These are phyloP conservation scores for Entamoeba invadens DNA, from an alignment of 208 protist species.

Conservation along the genomic window DNA sequence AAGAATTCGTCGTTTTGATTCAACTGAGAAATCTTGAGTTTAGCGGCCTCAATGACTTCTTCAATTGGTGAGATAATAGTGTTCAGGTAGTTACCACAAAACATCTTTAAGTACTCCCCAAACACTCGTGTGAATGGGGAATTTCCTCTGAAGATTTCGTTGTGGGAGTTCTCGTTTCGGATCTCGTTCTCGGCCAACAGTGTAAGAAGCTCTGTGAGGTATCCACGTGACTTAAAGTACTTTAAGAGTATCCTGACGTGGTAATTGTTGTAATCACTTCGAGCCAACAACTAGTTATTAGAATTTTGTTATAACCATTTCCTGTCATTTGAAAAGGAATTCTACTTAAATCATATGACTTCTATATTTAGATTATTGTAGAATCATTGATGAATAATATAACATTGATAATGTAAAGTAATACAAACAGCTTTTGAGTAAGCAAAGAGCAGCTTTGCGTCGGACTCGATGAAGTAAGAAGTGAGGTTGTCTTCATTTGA, in stretches of 20 bases:
- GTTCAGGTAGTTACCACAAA: not conserved
- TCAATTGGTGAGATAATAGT: not conserved
- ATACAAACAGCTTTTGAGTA: not conserved
- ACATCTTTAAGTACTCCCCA: not conserved
- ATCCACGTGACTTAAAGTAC: not conserved
- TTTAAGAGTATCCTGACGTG: not conserved
- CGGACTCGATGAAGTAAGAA: not conserved
- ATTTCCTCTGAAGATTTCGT: not conserved
- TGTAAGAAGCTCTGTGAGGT: not conserved
- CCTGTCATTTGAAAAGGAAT: not conserved
- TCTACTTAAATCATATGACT: no score
- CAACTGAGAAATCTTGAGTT: not conserved
- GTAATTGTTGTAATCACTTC: not conserved
- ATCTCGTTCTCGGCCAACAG: not conserved
- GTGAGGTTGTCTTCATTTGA: not conserved
- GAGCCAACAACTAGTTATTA: not conserved
- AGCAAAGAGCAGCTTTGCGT: not conserved
- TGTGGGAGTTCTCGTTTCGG: not conserved
- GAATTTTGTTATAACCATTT: not conserved
- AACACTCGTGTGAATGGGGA: not conserved
- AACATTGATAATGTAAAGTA: not conserved
- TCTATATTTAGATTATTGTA: no score
- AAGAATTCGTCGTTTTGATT: not conserved
- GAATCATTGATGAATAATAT: no score
- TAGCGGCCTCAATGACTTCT: not conserved